Evolutionary conservation across 2,329 filamentous ascomycete species (phyloP), one percentile per base, ranked within the genome.

Genomic region (Escovopsis sp.): DNA sequence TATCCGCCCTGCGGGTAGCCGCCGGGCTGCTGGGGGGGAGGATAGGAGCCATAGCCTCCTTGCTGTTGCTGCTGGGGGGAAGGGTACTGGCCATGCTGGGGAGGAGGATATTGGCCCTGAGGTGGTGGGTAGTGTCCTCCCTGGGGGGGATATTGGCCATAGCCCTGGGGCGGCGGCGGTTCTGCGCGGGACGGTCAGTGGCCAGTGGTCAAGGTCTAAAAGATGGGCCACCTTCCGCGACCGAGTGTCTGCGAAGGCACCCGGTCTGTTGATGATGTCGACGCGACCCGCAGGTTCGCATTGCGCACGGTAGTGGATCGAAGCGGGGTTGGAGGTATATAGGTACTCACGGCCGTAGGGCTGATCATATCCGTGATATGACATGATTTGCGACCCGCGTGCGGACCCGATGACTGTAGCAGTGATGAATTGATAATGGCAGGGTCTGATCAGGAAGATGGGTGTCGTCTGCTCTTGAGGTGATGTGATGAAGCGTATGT

Each of bases 81-180:
- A 38, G 54, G 53, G 36, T 53, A 59, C 43, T 53, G 59, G 43
- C 47, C 60, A 28, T 39, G 35, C 35, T 37, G 35, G 23, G 35
- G 53, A 32, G 28, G 47, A 26, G 51, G 52, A 36, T 41, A 44
- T n/a, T 41, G 43, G 12, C 36, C 43, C n/a, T 43, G 41, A 12
- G 26, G 37, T 12, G 37, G 23, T 42, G 49, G 51, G 18, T 49
- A 51, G 35, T 54, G 51, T 15, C 49, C 51, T 30, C 44, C 48
- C 33, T 48, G 50, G 32, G 57, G 55, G 4, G 58, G 61, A 41
- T 61, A 55, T 33, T 60, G 60, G 34, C 61, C 60, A 49, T 66
- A 65, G 49, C 62, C 63, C 47, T 64, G 62, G 28, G 56, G 56
- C 33, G 59, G 61, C 37, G 55, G 54, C 26, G 52, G 60, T 41